These are phyloP conservation scores for Coprinellus aureogranulatus DNA, from an alignment of 768 basidiomycete genomes.

Conservation along the genomic window DNA sequence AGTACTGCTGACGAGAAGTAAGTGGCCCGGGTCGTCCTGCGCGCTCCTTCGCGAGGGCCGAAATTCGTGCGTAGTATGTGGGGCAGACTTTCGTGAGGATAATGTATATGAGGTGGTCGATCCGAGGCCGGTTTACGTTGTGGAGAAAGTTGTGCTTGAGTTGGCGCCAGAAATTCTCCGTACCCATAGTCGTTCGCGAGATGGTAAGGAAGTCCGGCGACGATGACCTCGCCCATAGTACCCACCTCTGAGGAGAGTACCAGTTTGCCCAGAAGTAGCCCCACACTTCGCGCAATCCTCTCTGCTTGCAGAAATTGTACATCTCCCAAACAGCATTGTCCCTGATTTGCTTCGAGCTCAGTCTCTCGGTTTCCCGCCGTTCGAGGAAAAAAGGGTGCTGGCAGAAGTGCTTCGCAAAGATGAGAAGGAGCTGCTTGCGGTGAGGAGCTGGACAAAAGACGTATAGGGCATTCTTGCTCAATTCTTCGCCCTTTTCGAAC, in stretches of 20 bases:
- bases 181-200: constrained; percentile 30
- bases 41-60: constrained; percentile 15
- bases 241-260: constrained; percentile 31
- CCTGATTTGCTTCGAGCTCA: constrained; percentile 20
- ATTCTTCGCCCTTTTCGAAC: constrained; percentile 25
- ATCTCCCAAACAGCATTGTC: constrained; percentile 29
- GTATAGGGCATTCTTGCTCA: constrained; percentile 15
- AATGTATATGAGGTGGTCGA: constrained; percentile 32
- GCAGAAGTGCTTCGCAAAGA: constrained; percentile 29
- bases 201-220: constrained; percentile 19
- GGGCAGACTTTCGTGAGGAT: constrained; percentile 25
- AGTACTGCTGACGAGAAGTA: constrained; percentile 20
- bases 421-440: constrained; percentile 18
- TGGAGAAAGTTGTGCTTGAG: constrained; percentile 30
- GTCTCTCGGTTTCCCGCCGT: constrained; percentile 8
- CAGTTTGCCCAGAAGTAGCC: constrained; percentile 36
- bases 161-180: constrained; percentile 29
- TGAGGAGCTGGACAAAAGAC: constrained; percentile 30
- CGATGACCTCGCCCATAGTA: constrained; percentile 30
- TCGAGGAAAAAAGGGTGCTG: constrained; percentile 25
- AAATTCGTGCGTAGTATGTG: constrained; percentile 14
- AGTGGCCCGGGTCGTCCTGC: constrained; percentile 21
- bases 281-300: constrained; percentile 32
- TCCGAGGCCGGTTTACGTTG: constrained; percentile 20
- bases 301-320: constrained; percentile 28